Conservation (phyloP, 768 basidiomycete species). For the Strobilomyces confusus region DNA sequence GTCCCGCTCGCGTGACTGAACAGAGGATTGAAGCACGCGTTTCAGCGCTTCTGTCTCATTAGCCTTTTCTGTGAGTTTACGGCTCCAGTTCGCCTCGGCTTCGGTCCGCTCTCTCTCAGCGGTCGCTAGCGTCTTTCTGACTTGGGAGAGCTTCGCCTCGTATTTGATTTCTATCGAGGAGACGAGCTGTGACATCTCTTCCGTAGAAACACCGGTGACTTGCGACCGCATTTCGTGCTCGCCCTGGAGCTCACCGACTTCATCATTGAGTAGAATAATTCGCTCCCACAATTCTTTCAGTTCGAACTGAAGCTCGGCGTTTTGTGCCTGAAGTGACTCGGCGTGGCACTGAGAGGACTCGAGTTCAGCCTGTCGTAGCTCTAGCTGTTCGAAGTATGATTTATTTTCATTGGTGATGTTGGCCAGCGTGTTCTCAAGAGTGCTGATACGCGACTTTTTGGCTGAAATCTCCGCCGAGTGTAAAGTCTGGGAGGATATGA, state of each 20-base stretch:
- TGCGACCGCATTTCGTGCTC: slow-evolving; percentile 47
- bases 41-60: slow-evolving; percentile 75
- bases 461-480: slow-evolving; percentile 63
- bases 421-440: slow-evolving; percentile 68
- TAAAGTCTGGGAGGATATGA: slow-evolving; percentile 44
- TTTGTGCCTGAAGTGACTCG: slow-evolving; percentile 72
- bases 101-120: slow-evolving; percentile 85
- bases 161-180: slow-evolving; percentile 72
- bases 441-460: slow-evolving; percentile 58
- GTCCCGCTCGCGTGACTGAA: slow-evolving; percentile 57
- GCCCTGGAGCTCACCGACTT: slow-evolving; percentile 58
- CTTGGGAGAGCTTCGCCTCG: slow-evolving; percentile 69
- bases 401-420: slow-evolving; percentile 73
- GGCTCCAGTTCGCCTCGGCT: slow-evolving; percentile 85
- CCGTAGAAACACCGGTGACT: slow-evolving; percentile 44
- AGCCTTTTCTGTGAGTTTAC: slow-evolving; percentile 73
- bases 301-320: slow-evolving; percentile 83
- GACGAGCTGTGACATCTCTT: slow-evolving; percentile 70
- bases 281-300: slow-evolving; percentile 78
- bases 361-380: slow-evolving; percentile 83
- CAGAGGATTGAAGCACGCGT: slow-evolving; percentile 49
- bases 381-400: slow-evolving; percentile 78
- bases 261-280: slow-evolving; percentile 64
- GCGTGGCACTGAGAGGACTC: slow-evolving; percentile 78
- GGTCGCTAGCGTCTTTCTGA: slow-evolving; percentile 56